Evolutionary conservation across 2,329 filamentous ascomycete genomes (phyloP).

Genomic region (Aspergillus hiratsukae): DNA sequence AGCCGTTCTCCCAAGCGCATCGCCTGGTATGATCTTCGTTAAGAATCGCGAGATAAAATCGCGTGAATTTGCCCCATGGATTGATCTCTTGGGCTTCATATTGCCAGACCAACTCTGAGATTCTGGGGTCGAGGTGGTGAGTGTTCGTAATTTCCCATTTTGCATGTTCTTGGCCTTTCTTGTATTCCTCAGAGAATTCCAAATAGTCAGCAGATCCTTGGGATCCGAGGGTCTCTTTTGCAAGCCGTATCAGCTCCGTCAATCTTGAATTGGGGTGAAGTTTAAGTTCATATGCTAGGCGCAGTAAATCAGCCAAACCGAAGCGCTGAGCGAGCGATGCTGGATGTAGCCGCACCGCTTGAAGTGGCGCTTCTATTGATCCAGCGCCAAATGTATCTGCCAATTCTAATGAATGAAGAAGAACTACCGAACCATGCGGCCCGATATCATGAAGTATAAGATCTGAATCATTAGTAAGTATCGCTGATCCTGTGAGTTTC

Average conservation of each 20-base stretch:
- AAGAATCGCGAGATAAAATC: slow-evolving; percentile 63
- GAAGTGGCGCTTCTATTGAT: slow-evolving; percentile 18
- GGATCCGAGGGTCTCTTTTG: slow-evolving; percentile 19
- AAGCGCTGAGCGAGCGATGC: slow-evolving; percentile 28
- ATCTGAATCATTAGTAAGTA: slow-evolving; percentile 83
- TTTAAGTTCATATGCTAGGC: slow-evolving; percentile 40
- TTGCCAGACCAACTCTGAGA: slow-evolving; percentile 50
- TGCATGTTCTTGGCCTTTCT: slow-evolving; percentile 9
- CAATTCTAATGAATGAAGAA: slow-evolving; percentile 61
- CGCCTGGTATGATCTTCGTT: slow-evolving; percentile 53
- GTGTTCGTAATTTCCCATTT: slow-evolving; percentile 2
- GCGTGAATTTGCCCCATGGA: slow-evolving; percentile 19
- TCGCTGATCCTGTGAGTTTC: slow-evolving; percentile 51
- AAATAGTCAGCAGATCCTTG: slow-evolving; percentile 20
- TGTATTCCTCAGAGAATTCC: slow-evolving; percentile 35
- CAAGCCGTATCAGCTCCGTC: slow-evolving; percentile 27
- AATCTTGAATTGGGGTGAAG: slow-evolving; percentile 25
- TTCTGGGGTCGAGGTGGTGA: slow-evolving; percentile 43
- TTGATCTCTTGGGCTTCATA: slow-evolving; percentile 24
- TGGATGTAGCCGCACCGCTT: slow-evolving; percentile 37
- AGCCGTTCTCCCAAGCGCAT: slow-evolving; percentile 56
- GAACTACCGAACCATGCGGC: slow-evolving; percentile 56
- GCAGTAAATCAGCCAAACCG: slow-evolving; percentile 29
- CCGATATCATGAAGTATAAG: slow-evolving; percentile 71
- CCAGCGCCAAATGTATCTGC: slow-evolving; percentile 9